These are phyloP conservation scores for Chaetoceros tenuissimus DNA, from an alignment of 108 stramenopile species.

Conservation along the genomic window DNA sequence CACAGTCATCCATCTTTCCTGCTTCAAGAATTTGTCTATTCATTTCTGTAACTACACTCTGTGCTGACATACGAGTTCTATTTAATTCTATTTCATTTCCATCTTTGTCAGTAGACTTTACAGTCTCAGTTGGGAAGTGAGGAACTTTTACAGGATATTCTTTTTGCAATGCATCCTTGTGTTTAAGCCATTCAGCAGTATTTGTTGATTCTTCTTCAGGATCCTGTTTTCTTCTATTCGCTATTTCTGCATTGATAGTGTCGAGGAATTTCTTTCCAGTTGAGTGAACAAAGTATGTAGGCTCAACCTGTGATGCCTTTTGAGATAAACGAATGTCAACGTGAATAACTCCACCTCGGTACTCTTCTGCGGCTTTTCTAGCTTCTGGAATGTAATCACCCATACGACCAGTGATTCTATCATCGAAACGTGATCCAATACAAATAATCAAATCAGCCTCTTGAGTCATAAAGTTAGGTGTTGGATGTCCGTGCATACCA, in stretches of 20 bases:
- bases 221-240: conserved; percentile 2
- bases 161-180: conserved; percentile 46
- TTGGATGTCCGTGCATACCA: conserved; percentile 89
- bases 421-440: conserved; percentile 86
- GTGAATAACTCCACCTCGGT: conserved; percentile 84
- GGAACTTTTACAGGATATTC: conserved; percentile 77
- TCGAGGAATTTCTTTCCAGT: conserved; percentile 72
- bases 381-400: conserved; percentile 77
- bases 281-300: conserved; percentile 78
- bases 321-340: conserved; percentile 77
- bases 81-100: conserved; percentile 28
- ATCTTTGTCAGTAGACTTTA: conserved; percentile 32
- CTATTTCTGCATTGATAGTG: conserved; percentile 53
- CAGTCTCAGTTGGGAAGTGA: conserved; percentile 37
- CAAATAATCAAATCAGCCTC: conserved; percentile 81
- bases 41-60: conserved; percentile 67
- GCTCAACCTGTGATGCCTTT: conserved; percentile 70
- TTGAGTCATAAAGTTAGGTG: conserved; percentile 86
- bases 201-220: conserved; percentile 23
- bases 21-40: conserved; percentile 64
- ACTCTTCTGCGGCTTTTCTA: conserved; percentile 66
- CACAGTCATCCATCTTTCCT: conserved; percentile 61
- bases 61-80: conserved; percentile 61
- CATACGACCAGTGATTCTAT: conserved; percentile 82
- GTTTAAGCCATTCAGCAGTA: conserved; percentile 59